Base-by-base conservation (phyloP, 1,284 basidiomycete genomes). In the Albatrellus sp. region DNA sequence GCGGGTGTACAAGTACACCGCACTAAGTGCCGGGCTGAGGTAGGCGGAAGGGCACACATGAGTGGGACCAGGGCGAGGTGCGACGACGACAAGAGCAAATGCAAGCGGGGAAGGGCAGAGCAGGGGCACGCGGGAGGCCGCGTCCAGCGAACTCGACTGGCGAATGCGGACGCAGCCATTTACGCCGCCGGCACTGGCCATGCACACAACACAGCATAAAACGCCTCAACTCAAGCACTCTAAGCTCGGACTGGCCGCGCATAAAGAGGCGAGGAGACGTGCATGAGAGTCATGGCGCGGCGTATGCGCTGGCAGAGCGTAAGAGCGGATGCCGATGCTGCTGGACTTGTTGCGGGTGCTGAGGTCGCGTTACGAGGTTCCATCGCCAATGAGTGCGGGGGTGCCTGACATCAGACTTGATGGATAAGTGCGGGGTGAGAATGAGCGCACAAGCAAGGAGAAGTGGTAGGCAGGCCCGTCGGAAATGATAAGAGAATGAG, bases 101-200 rank as follows among this genome's bases (percentile, higher is more conserved):
- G 28, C 11, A 28, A 35, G 33, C 28, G 32, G 16, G 24, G 42
- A 16, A 17, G 33, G 42, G 29, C 24, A n/a, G 14, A 37, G 28
- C 42, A 37, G 40, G 38, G 39, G 37, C 39, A 31, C 19, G 33
- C 37, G 45, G 32, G 38, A 16, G 29, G 34, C 43, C 5, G 43
- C 32, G 35, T 46, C 43, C 50, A 42, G 44, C 46, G 46, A 37
- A 43, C 50, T 48, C 51, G 50, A 41, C 51, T 52, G 46, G 50
- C 50, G 50, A 48, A 46, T 46, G 48, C 50, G 50, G 52, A 49
- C 45, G 32, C 35, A 16, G 24, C 24, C 24, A 24, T 24, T 4
- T 24, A 7, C 24, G 7, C 24, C 24, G 7, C 37, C 17, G 16
- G 37, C 14, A 7, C 24, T 24, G 24, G 7, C 24, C 24, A 9